phyloP scores from a whole-genome alignment of 768 basidiomycete genomes.

The Lentinula boryana region DNA sequence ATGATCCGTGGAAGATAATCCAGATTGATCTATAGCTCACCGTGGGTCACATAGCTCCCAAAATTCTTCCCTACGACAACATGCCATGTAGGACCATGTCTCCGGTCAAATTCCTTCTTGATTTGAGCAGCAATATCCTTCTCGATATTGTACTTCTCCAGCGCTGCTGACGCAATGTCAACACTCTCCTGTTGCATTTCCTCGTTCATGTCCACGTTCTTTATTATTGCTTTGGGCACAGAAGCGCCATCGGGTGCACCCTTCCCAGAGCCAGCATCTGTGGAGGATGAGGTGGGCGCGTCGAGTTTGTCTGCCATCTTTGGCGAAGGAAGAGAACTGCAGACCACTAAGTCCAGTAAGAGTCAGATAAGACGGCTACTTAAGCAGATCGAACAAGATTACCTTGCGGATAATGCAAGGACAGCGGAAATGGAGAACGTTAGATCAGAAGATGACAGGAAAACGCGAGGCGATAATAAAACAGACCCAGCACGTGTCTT shows the following conservation, averaged over 20 bases:
- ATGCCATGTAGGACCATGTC: conserved; percentile 95
- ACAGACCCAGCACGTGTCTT: neutral
- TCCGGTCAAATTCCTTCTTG: conserved; percentile 96
- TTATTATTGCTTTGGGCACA: conserved; percentile 83
- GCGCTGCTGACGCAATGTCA: conserved; percentile 77
- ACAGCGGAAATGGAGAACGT: neutral
- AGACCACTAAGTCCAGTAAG: neutral
- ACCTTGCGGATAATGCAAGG: conserved; percentile 5
- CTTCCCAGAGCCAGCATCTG: conserved; percentile 41
- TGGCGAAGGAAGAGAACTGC: neutral
- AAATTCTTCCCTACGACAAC: conserved; percentile 99
- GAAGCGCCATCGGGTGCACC: conserved; percentile 24
- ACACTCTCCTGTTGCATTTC: conserved; percentile 96
- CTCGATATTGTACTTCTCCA: conserved; percentile 92
- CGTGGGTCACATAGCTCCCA: conserved; percentile 97
- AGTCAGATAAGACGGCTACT: neutral
- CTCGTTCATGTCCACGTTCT: conserved; percentile 95
- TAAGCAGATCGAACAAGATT: neutral
- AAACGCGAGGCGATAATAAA: conserved; percentile 2
- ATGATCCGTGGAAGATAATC: neutral
- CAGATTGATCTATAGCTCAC: conserved; percentile 37
- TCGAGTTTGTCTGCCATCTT: conserved; percentile 23
- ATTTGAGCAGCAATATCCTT: conserved; percentile 97
- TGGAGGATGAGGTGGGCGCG: conserved; percentile 49
- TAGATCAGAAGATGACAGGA: neutral